Percentiles rank a stretch among this genome's conserved stretches.
Evolutionary conservation across 1,139 yeast genomes (phyloP).

Genomic region (Zygosaccharomyces pseudobailii): DNA sequence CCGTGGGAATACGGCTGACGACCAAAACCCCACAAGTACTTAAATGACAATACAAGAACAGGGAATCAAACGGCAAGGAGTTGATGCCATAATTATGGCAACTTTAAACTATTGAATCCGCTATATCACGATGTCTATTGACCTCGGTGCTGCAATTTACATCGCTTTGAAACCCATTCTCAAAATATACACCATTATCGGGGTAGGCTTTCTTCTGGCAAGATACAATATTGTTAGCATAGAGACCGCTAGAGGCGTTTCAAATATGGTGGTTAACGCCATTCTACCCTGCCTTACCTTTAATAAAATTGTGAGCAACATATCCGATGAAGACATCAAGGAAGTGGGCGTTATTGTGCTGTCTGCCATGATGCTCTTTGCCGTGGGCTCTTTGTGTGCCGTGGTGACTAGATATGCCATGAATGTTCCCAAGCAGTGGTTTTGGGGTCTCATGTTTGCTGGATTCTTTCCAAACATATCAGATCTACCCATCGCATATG

Average conservation of each 20-base stretch:
- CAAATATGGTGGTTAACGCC: conserved; percentile 66
- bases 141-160: conserved; percentile 68
- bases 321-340: conserved; percentile 68
- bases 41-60: not conserved
- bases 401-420: conserved; percentile 33
- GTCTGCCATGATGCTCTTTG: conserved; percentile 57
- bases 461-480: conserved; percentile 79
- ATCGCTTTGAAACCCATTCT: conserved; percentile 81
- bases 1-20: not conserved
- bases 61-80: not conserved
- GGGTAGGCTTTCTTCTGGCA: conserved; percentile 64
- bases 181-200: conserved; percentile 75
- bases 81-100: too few species aligned
- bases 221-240: conserved; percentile 63
- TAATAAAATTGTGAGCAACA: conserved; percentile 64
- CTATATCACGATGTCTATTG: conserved; percentile 20
- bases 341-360: conserved; percentile 69
- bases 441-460: conserved; percentile 70
- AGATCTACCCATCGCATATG: conserved; percentile 84
- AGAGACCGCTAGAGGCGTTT: conserved; percentile 67
- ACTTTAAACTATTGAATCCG: too few species aligned
- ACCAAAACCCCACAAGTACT: not conserved
- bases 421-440: conserved; percentile 66
- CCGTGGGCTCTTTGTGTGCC: conserved; percentile 43
- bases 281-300: conserved; percentile 77